Evolutionary conservation across 2,329 filamentous ascomycete genomes (phyloP).

Genomic region (Aspergillus sclerotialis): DNA sequence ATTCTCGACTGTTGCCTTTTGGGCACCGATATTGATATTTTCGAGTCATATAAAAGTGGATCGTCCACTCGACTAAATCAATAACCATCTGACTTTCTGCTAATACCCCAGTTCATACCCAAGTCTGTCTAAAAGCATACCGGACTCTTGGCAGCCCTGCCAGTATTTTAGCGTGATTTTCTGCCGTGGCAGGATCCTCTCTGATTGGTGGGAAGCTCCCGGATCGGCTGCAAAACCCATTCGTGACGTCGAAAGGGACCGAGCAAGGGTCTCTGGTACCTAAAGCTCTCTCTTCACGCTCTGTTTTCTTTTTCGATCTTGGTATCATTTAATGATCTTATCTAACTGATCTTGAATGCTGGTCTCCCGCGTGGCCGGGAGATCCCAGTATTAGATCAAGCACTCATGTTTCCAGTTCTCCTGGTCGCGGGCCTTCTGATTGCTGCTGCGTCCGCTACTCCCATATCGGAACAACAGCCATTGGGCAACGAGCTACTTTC

Average conservation of each 20-base stretch:
- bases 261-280: background rate
- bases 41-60: too few relatives aligned
- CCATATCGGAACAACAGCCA: constrained; percentile 12
- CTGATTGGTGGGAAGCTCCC: background rate
- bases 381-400: constrained; percentile 2
- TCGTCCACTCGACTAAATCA: too few relatives aligned
- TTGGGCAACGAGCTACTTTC: constrained; percentile 4
- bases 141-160: too few relatives aligned
- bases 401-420: constrained; percentile 13
- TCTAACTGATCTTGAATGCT: background rate
- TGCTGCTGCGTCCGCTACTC: constrained; percentile 11
- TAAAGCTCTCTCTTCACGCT: background rate
- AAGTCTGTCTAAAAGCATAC: too few relatives aligned
- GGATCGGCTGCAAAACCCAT: background rate
- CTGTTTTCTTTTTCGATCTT: background rate
- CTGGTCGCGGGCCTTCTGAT: constrained; percentile 8
- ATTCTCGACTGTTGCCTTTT: too few relatives aligned
- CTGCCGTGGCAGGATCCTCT: too few relatives aligned
- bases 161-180: too few relatives aligned
- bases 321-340: background rate
- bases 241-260: background rate
- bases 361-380: constrained; percentile 4
- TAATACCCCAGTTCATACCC: too few relatives aligned
- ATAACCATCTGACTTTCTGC: too few relatives aligned
- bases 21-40: too few relatives aligned